These are phyloP conservation scores for Pseudocercospora macadamiae DNA, from an alignment of 2,329 filamentous ascomycete genomes.

Conservation along the genomic window DNA sequence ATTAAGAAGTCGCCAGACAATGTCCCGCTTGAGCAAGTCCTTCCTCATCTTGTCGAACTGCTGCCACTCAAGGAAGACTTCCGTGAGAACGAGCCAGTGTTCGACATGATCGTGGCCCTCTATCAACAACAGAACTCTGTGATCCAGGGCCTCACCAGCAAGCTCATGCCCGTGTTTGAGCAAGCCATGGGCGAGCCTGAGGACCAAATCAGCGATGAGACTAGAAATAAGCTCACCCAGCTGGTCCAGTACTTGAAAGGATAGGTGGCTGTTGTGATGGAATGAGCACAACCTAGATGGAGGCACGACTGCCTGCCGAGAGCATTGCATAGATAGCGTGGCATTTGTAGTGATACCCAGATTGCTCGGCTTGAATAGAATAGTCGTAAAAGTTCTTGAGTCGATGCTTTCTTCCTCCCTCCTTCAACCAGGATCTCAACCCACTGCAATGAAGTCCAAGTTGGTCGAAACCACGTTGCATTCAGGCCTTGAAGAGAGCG, in stretches of 20 bases:
- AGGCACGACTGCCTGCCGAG: neutral
- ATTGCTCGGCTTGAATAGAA: slow-evolving; percentile 1
- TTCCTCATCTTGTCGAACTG: slow-evolving; percentile 76
- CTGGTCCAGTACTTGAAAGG: slow-evolving; percentile 56
- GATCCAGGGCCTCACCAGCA: slow-evolving; percentile 69
- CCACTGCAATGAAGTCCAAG: too few relatives aligned
- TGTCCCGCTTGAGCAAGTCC: slow-evolving; percentile 77
- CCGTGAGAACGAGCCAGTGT: slow-evolving; percentile 95
- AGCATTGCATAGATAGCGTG: slow-evolving; percentile 10
- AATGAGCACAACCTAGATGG: slow-evolving; percentile 3
- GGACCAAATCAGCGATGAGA: slow-evolving; percentile 75
- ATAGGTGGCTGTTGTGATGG: neutral
- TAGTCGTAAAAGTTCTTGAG: neutral
- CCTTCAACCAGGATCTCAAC: neutral
- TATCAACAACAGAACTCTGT: slow-evolving; percentile 73
- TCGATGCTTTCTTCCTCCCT: neutral
- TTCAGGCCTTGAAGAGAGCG: too few relatives aligned
- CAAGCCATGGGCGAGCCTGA: slow-evolving; percentile 71
- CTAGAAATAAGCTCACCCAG: slow-evolving; percentile 66
- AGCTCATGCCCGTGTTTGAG: slow-evolving; percentile 71
- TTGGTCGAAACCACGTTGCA: too few relatives aligned
- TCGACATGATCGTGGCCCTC: slow-evolving; percentile 83
- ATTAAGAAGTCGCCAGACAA: slow-evolving; percentile 85
- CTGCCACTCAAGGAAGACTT: slow-evolving; percentile 91
- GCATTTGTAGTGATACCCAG: slow-evolving; percentile 2